Conservation (phyloP, 2,329 filamentous ascomycete genomes). For the Xylaria polymorpha region DNA sequence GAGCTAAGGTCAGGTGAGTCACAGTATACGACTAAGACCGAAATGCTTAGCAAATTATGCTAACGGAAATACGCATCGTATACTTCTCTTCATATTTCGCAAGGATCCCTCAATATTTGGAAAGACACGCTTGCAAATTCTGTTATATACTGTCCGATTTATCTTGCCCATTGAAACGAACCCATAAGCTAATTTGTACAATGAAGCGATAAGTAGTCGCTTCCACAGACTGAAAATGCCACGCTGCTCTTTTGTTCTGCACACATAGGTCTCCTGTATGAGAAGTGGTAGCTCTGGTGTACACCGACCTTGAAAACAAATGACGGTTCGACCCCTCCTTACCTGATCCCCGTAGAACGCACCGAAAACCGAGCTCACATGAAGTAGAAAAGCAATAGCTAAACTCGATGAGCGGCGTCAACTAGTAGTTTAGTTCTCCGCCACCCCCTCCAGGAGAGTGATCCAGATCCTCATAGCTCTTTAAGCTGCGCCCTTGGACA, state of each 20-base stretch:
- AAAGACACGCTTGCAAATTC: conserved; percentile 5
- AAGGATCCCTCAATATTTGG: background rate
- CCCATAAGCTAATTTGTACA: conserved; percentile 38
- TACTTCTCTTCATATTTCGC: background rate
- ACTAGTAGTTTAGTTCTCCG: conserved; percentile 89
- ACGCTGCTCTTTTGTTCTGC: conserved; percentile 1
- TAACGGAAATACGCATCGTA: background rate
- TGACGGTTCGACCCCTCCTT: conserved; percentile 1
- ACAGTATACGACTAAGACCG: background rate
- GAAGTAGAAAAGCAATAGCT: conserved; percentile 10
- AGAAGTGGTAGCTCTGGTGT: conserved; percentile 13
- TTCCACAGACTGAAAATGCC: background rate
- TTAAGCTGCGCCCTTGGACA: conserved; percentile 89
- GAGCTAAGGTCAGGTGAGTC: conserved; percentile 5
- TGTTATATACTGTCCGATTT: conserved; percentile 30
- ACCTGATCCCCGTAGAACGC: background rate
- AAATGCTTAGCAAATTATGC: conserved; percentile 15
- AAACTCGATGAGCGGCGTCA: conserved; percentile 2
- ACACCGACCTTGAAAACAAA: conserved; percentile 12
- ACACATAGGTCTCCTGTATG: conserved; percentile 4
- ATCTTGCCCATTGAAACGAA: conserved; percentile 21
- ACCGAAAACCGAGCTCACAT: conserved; percentile 7
- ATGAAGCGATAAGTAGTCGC: conserved; percentile 8
- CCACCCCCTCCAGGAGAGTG: conserved; percentile 79
- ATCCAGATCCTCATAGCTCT: conserved; percentile 98